Conservation (phyloP, 2,329 filamentous ascomycete genomes). For the Epichloe scottii region DNA sequence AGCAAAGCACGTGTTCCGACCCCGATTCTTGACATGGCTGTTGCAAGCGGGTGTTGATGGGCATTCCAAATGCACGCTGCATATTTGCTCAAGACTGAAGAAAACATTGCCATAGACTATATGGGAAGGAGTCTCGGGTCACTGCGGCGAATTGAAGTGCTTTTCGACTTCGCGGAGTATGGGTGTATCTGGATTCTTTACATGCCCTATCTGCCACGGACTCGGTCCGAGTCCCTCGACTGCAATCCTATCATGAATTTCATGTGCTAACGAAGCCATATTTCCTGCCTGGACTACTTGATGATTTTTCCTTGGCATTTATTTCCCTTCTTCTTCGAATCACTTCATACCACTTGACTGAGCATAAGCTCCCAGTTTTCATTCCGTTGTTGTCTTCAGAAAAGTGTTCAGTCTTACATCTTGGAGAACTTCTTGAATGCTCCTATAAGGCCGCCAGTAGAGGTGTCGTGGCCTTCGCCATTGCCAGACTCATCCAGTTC, state of each 20-base stretch:
- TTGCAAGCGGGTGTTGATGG: too few relatives aligned
- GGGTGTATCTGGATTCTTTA: too few relatives aligned
- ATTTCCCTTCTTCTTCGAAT: not conserved
- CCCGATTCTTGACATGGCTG: too few relatives aligned
- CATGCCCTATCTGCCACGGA: too few relatives aligned
- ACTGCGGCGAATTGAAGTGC: too few relatives aligned
- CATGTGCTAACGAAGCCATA: not conserved
- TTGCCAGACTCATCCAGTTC: constrained; percentile 74
- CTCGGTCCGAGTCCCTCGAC: too few relatives aligned
- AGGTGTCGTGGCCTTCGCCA: constrained; percentile 66
- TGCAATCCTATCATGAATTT: not conserved
- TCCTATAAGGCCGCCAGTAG: constrained; percentile 78
- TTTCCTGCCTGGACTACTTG: not conserved
- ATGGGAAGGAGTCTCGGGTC: too few relatives aligned
- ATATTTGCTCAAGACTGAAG: too few relatives aligned
- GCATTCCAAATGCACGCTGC: too few relatives aligned
- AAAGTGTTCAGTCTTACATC: constrained; percentile 23
- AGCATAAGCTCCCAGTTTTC: not conserved
- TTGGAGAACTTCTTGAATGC: constrained; percentile 72
- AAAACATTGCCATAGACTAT: too few relatives aligned
- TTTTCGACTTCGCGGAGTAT: too few relatives aligned
- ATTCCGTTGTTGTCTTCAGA: not conserved
- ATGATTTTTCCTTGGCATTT: not conserved
- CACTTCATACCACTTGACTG: not conserved
- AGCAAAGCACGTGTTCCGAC: too few relatives aligned